phyloP scores from a whole-genome alignment of 1,284 basidiomycete genomes.

The Testicularia cyperi region DNA sequence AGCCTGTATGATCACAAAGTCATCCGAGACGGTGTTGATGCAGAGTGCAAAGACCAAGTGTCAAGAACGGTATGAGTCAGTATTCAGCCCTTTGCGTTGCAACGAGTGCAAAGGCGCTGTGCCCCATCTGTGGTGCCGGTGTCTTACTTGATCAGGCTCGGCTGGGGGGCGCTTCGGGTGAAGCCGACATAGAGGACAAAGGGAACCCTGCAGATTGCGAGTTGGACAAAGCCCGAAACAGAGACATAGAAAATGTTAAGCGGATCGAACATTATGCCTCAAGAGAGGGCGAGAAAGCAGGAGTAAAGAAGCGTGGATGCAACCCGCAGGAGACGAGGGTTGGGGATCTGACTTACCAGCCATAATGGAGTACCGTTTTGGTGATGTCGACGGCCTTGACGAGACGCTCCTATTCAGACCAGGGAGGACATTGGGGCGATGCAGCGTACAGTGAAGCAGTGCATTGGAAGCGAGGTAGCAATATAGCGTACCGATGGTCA shows the following conservation, averaged over 20 bases:
- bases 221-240: background rate
- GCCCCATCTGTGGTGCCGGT: no score
- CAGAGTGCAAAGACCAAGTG: background rate
- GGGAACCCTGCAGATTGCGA: constrained; percentile 51
- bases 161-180: constrained; percentile 53
- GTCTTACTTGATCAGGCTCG: constrained; percentile 58
- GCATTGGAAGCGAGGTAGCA: background rate
- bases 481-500: no score
- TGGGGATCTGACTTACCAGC: constrained; percentile 44
- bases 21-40: background rate
- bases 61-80: background rate
- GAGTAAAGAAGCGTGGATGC: no score
- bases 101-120: no score
- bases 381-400: constrained; percentile 52
- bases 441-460: background rate
- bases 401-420: constrained; percentile 46
- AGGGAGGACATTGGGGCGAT: background rate
- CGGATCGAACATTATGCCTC: no score
- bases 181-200: constrained; percentile 58
- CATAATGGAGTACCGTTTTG: constrained; percentile 56
- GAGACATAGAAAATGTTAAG: background rate
- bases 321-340: no score
- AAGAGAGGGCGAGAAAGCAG: no score
- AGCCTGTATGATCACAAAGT: constrained; percentile 38
- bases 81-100: background rate